Percentiles rank a stretch among this genome's conserved stretches.
These are phyloP conservation scores for Punctularia strigosozonata DNA, from an alignment of 768 basidiomycete genomes.

Conservation along the genomic window DNA sequence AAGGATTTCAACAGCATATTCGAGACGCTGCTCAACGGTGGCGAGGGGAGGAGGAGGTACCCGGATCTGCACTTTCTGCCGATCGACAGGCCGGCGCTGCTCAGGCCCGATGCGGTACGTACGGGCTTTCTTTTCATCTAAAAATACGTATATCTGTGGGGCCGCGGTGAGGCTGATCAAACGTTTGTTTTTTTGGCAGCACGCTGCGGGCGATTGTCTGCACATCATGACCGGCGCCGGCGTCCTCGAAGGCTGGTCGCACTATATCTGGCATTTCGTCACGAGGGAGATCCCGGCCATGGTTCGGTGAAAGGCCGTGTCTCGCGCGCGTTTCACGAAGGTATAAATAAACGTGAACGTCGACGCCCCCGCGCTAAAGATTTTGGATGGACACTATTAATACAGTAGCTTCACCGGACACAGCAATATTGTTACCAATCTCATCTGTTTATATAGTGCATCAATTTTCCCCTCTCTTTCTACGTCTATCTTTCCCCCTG, in stretches of 20 bases:
- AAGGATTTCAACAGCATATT: slow-evolving; percentile 45
- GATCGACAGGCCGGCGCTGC: slow-evolving; percentile 48
- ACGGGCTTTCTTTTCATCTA: neutral
- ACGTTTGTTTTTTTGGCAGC: slow-evolving; percentile 15
- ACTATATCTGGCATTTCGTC: slow-evolving; percentile 39
- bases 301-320: slow-evolving; percentile 2
- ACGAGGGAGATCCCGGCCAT: slow-evolving; percentile 20
- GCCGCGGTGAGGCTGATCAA: too few relatives aligned
- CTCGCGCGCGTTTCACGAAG: neutral
- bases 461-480: too few relatives aligned
- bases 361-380: too few relatives aligned
- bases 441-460: too few relatives aligned
- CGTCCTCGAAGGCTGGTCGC: slow-evolving; percentile 39
- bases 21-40: slow-evolving; percentile 28
- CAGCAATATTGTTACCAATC: too few relatives aligned
- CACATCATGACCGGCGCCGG: slow-evolving; percentile 35
- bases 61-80: slow-evolving; percentile 46
- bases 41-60: slow-evolving; percentile 32
- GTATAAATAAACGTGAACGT: too few relatives aligned
- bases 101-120: slow-evolving; percentile 57
- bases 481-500: too few relatives aligned
- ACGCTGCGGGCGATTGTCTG: slow-evolving; percentile 31
- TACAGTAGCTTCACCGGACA: too few relatives aligned
- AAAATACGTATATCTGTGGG: neutral
- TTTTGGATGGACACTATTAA: too few relatives aligned